Base-by-base conservation (phyloP, 495 filamentous ascomycete genomes). In the Poronia punctata region DNA sequence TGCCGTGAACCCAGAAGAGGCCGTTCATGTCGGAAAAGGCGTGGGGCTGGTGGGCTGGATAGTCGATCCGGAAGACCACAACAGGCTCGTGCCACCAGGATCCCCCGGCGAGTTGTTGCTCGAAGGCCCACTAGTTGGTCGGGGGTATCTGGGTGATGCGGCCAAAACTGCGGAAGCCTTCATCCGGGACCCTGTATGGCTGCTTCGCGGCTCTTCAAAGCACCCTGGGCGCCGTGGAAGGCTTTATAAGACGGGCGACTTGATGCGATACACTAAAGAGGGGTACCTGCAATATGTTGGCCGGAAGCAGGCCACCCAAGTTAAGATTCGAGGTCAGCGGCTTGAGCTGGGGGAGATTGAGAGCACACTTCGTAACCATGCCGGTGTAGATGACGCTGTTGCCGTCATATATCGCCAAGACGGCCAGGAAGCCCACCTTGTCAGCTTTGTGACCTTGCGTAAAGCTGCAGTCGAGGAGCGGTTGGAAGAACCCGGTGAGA, bases 201-300 rank as follows among this genome's bases (percentile, higher is more conserved):
- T 26, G 10, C 23, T 4, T 15, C 35, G n/a, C n/a, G n/a, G 11
- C 34, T 7, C 10, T n/a, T n/a, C n/a, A n/a, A n/a, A n/a, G 43
- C 41, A 37, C 7, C 47, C 46, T 6, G 56, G 46, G 12, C 54
- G 61, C 7, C 59, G 60, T 22, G 65, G 64, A 22, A 16, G 8
- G 18, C 35, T 56, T 1, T 65, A 62, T 48, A 60, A 61, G 31
- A 58, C 61, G 2, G 63, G 63, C 1, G 61, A 67, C 45, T 49
- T 67, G 5, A 52, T 70, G 9, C 61, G 66, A 1, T 75, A 74
- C 50, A 70, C 66, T 35, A 52, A 55, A 5, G 71, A 76, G 43
- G 74, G 74, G 5, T 64, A 58, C 1, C 48, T 78, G 8, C 46
- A 40, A 16, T 53, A 25, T 27, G 9, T 57, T 16, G 45, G 53